Evolutionary conservation across 2,329 filamentous ascomycete species (phyloP), one percentile per base, ranked within the genome.

Genomic region (Xylaria sp.): DNA sequence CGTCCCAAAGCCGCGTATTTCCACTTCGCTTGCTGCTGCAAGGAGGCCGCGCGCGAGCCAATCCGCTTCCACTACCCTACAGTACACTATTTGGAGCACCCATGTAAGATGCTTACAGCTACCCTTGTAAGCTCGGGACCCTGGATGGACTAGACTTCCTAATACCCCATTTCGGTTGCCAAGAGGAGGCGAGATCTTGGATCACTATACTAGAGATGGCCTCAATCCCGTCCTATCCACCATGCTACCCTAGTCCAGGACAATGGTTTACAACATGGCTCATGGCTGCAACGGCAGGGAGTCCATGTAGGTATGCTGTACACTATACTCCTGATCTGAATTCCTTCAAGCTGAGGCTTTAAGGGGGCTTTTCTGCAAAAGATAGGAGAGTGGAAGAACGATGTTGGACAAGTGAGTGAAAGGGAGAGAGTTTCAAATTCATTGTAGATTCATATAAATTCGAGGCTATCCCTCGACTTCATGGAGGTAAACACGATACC

Each of bases 111-210:
- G 34, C 60, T 41, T 13, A 32, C 18, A 55, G 59, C 50, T 48
- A 66, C 64, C 64, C 58, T 57, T 28, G 64, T 34, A n/a, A 60
- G 30, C 30, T 30, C 13, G 30, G n/a, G 50, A 55, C 50, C 50
- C 30, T 36, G 30, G 50, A 39, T 23, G 53, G 67, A 60, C 53
- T 30, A 60, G 60, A 48, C 43, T n/a, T 45, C 60, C 63, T 43
- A 34, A 55, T 59, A 20, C 48, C 63, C 67, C 56, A 36, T 56
- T 63, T 60, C 50, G 41, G 63, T 53, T 60, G 67, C 67, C 67
- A 69, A 69, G 67, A 64, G 18, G 41, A 63, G 55, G 56, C 59
- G 58, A 68, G 66, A 68, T 68, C 66, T 66, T 60, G 64, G 46
- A 28, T 59, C 39, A 39, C 39, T 59, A 56, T 41, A 46, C 53